Conservation (phyloP, 192 early-diverging fungal genomes). For the Bifiguratus adelaidae region DNA sequence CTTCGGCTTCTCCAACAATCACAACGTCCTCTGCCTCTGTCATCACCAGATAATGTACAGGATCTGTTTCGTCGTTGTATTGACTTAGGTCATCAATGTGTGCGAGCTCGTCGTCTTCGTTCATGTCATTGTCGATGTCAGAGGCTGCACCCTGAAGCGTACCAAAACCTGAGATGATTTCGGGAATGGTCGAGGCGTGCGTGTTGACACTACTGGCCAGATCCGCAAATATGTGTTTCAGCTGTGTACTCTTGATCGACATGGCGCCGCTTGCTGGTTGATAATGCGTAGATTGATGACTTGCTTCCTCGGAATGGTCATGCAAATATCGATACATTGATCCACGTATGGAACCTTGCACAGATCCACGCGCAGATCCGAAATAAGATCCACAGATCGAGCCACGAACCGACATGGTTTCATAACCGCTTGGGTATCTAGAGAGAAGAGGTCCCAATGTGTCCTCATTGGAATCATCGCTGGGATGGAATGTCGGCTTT, state of each 20-base stretch:
- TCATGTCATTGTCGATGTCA: neutral
- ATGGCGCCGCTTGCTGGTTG: neutral
- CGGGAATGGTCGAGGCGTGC: neutral
- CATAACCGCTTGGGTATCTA: no score
- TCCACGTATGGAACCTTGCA: no score
- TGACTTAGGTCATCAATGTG: neutral
- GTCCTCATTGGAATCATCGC: no score
- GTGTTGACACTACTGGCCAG: conserved; percentile 3
- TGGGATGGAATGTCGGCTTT: neutral
- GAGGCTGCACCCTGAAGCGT: neutral
- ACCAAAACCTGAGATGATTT: conserved; percentile 3
- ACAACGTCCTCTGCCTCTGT: conserved; percentile 1
- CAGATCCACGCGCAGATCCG: no score
- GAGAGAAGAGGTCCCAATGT: no score
- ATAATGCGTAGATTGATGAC: no score
- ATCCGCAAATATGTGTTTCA: conserved; percentile 1
- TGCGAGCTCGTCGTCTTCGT: conserved; percentile 1
- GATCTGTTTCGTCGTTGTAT: neutral
- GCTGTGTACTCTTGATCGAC: neutral
- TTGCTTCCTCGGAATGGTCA: no score
- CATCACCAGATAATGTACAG: conserved; percentile 1
- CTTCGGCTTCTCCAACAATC: neutral
- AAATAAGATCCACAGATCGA: no score
- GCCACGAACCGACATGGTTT: no score
- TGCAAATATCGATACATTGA: no score